A percentile compares a stretch with the other conserved stretches of the same genome.
These are phyloP conservation scores for Kentomonas sorsogonicus DNA, from an alignment of 208 protist species.

Conservation along the genomic window DNA sequence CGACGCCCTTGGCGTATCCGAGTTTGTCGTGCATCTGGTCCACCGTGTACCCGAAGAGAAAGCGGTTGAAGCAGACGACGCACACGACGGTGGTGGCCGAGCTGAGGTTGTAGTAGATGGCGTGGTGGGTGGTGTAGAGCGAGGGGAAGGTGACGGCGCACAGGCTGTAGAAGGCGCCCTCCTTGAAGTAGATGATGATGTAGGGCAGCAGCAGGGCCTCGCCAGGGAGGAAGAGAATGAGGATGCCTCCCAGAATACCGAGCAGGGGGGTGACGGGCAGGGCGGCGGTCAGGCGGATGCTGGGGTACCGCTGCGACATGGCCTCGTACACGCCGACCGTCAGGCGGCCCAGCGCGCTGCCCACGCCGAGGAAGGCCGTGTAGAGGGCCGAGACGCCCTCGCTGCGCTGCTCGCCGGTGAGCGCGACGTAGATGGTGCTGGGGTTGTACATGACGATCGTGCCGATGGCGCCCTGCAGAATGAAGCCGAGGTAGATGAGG, in stretches of 20 bases:
- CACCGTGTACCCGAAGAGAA: conserved; percentile 47
- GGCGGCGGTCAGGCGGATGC: conserved; percentile 41
- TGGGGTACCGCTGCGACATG: conserved; percentile 49
- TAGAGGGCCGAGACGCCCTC: conserved; percentile 35
- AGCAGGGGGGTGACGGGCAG: conserved; percentile 45
- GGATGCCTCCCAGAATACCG: conserved; percentile 29
- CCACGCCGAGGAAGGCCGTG: conserved; percentile 64
- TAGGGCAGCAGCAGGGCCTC: conserved; percentile 44
- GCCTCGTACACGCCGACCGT: conserved; percentile 60
- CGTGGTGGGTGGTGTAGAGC: conserved; percentile 44
- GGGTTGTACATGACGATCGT: conserved; percentile 67
- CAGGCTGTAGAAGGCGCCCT: conserved; percentile 47
- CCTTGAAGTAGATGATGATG: conserved; percentile 60
- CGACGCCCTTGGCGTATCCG: conserved; percentile 17
- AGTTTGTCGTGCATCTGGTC: conserved; percentile 28
- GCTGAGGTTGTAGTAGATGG: conserved; percentile 56
- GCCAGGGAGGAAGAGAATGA: conserved; percentile 46
- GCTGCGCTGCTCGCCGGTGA: conserved; percentile 31
- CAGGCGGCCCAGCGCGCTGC: conserved; percentile 49
- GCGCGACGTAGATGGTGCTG: conserved; percentile 53
- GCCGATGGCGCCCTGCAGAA: conserved; percentile 42
- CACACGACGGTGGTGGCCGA: conserved; percentile 41
- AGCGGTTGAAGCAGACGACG: conserved; percentile 59
- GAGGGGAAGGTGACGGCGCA: conserved; percentile 56
- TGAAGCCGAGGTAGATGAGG: conserved; percentile 48